Conservation (phyloP, 352 stramenopile genomes). For the Stephanocyclus meneghinianus region DNA sequence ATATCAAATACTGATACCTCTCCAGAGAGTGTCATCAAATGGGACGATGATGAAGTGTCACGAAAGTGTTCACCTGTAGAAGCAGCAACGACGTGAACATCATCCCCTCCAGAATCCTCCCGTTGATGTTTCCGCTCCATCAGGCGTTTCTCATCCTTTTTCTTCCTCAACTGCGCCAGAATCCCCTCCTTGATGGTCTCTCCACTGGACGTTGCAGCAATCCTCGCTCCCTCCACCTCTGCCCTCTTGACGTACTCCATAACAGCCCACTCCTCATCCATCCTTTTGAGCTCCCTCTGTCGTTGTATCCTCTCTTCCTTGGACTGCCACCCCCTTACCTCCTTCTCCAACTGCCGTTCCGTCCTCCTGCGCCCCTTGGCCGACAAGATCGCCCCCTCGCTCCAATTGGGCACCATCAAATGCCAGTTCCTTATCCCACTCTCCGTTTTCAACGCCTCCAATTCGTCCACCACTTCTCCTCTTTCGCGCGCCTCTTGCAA, state of each 20-base stretch:
- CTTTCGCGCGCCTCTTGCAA: conserved; percentile 42
- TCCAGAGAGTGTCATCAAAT: conserved; percentile 66
- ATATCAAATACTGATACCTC: conserved; percentile 63
- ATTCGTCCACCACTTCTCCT: conserved; percentile 39
- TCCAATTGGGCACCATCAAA: conserved; percentile 73
- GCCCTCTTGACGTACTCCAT: conserved; percentile 66
- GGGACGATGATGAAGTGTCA: conserved; percentile 1
- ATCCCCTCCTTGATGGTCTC: conserved; percentile 59
- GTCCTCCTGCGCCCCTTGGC: conserved; percentile 61
- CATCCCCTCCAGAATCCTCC: conserved; percentile 6
- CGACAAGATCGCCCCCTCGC: conserved; percentile 47
- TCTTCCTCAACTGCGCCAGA: conserved; percentile 47
- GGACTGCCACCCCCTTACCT: conserved; percentile 56
- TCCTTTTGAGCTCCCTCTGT: conserved; percentile 27
- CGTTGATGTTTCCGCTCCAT: conserved; percentile 30
- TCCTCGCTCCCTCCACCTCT: conserved; percentile 31
- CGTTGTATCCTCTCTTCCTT: conserved; percentile 38
- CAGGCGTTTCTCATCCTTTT: conserved; percentile 46
- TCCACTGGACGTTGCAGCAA: conserved; percentile 12
- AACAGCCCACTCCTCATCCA: conserved; percentile 48
- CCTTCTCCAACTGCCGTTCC: conserved; percentile 57
- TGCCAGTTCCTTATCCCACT: conserved; percentile 80
- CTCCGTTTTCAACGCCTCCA: conserved; percentile 55
- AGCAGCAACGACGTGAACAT: background rate
- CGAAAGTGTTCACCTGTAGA: background rate